phyloP scores from a whole-genome alignment of 192 early-diverging fungal species.

The Backusella sp. region DNA sequence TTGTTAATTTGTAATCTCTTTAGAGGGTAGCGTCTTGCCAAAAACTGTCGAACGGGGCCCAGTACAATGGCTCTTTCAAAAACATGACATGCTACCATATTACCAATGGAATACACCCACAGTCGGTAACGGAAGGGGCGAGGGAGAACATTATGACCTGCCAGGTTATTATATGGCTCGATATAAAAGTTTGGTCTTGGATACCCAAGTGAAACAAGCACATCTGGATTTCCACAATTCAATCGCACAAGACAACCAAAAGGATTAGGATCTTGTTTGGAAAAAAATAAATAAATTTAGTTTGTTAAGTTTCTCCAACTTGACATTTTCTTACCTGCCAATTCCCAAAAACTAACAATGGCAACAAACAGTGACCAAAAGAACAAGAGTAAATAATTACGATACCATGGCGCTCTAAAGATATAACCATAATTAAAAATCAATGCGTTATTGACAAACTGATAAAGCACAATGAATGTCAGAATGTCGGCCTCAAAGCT shows the following conservation, averaged over 20 bases:
- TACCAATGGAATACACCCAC: constrained; percentile 50
- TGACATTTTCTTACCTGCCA: too few species aligned
- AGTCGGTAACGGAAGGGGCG: constrained; percentile 49
- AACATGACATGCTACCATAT: constrained; percentile 35
- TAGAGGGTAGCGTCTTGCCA: constrained; percentile 32
- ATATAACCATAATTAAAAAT: constrained; percentile 56
- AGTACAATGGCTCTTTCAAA: constrained; percentile 50
- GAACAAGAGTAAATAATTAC: constrained; percentile 43
- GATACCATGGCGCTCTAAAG: constrained; percentile 49
- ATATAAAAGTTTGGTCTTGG: constrained; percentile 40
- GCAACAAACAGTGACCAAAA: constrained; percentile 42
- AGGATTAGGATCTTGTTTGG: constrained; percentile 56
- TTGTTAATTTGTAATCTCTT: constrained; percentile 40
- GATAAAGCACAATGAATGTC: constrained; percentile 51
- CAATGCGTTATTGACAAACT: constrained; percentile 61
- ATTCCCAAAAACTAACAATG: constrained; percentile 50
- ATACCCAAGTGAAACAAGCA: constrained; percentile 40
- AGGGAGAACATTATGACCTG: constrained; percentile 64
- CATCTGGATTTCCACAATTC: constrained; percentile 61
- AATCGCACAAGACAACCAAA: constrained; percentile 54
- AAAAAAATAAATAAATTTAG: too few species aligned
- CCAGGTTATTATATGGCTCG: constrained; percentile 50
- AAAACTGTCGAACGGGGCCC: constrained; percentile 42
- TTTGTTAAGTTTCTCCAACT: too few species aligned
- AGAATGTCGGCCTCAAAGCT: constrained; percentile 60